phyloP scores from a whole-genome alignment of 805 yeast species.

The Saturnispora sanitii region DNA sequence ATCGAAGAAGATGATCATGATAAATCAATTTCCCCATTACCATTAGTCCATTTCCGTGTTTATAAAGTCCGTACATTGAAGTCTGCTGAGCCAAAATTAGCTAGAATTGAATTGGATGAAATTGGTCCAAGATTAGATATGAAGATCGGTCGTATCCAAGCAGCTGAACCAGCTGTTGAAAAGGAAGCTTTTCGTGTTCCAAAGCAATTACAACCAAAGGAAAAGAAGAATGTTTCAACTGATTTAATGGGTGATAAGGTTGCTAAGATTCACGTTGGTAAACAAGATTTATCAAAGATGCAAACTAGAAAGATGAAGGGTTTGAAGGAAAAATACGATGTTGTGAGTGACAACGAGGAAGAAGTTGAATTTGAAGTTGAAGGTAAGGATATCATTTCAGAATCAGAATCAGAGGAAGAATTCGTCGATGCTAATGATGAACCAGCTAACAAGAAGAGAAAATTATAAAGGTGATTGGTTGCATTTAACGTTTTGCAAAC shows the following conservation, averaged over 20 bases:
- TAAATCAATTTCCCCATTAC: constrained; percentile 49
- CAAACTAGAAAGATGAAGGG: constrained; percentile 99
- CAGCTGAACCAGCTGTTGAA: constrained; percentile 78
- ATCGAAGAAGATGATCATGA: constrained; percentile 70
- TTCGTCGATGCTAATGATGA: constrained; percentile 20
- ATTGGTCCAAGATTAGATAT: constrained; percentile 94
- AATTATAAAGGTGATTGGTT: constrained; percentile 10
- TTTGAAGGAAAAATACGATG: constrained; percentile 78
- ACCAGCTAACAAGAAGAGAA: constrained; percentile 22
- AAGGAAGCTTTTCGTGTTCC: constrained; percentile 81
- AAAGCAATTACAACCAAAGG: constrained; percentile 69
- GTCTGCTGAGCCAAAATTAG: constrained; percentile 73
- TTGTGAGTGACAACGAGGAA: constrained; percentile 41
- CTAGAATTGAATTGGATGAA: constrained; percentile 90
- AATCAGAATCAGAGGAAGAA: constrained; percentile 16
- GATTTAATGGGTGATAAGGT: constrained; percentile 93
- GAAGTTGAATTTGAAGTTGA: neutral
- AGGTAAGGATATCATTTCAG: neutral
- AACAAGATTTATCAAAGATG: constrained; percentile 79
- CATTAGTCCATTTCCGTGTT: constrained; percentile 81
- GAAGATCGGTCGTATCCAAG: constrained; percentile 76
- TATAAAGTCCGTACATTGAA: constrained; percentile 73
- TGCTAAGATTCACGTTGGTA: constrained; percentile 93
- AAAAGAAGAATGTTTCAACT: constrained; percentile 78
- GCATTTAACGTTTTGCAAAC: neutral